Evolutionary conservation across 176 grass and related monocot species (phyloP).

Genomic region (Eleusine indica): DNA sequence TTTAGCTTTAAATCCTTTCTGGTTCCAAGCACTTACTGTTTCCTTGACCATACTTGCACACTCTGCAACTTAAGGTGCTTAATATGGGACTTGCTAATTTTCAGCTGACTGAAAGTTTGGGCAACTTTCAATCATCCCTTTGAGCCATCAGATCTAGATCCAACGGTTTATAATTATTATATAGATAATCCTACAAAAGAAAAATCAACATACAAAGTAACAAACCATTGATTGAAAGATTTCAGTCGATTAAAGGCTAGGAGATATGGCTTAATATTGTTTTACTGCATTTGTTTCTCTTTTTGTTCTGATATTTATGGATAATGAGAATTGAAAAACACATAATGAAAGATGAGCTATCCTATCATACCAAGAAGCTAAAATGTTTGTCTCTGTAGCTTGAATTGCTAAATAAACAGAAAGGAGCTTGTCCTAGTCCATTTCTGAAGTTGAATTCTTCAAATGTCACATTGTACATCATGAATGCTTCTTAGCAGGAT

Average conservation of each 20-base stretch:
- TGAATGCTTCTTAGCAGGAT: not conserved
- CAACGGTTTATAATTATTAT: too few species aligned
- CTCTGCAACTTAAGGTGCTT: not conserved
- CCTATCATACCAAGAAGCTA: not conserved
- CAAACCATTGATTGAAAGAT: too few species aligned
- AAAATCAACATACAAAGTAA: too few species aligned
- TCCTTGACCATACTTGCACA: conserved; percentile 23
- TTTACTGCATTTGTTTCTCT: conserved; percentile 11
- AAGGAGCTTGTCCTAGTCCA: conserved; percentile 4
- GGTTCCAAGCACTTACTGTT: not conserved
- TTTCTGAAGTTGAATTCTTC: conserved; percentile 19
- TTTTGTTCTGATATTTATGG: conserved; percentile 12
- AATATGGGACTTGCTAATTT: not conserved
- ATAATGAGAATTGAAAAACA: not conserved
- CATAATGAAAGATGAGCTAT: not conserved
- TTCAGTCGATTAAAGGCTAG: too few species aligned
- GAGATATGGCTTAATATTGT: not conserved
- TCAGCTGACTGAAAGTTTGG: too few species aligned
- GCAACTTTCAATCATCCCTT: too few species aligned
- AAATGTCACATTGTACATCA: not conserved
- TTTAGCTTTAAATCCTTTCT: not conserved
- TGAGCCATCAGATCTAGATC: too few species aligned
- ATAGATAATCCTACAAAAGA: too few species aligned
- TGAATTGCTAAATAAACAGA: not conserved
- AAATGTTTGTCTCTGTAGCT: not conserved